phyloP scores from a whole-genome alignment of 257 asterid species.

The Plantago major region DNA sequence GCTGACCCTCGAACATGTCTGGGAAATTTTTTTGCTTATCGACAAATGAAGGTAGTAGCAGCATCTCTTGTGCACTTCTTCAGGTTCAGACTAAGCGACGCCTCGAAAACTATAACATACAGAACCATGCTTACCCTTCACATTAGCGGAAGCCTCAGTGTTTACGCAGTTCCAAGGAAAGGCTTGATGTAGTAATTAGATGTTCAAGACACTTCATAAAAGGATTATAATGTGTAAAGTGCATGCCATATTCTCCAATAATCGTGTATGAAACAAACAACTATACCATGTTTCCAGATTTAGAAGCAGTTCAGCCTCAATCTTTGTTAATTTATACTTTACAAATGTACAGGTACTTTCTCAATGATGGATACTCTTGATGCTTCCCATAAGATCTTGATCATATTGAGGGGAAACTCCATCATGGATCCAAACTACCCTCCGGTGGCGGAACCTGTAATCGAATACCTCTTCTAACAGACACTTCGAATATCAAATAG shows the following conservation, averaged over 20 bases:
- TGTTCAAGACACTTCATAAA: not conserved
- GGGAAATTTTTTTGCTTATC: slow-evolving; percentile 64
- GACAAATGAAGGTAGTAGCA: slow-evolving; percentile 65
- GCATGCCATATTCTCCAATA: no score
- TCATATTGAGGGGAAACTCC: slow-evolving; percentile 35
- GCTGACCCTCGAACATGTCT: slow-evolving; percentile 67
- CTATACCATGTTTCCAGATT: no score
- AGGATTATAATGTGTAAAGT: no score
- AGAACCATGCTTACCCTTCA: slow-evolving; percentile 73
- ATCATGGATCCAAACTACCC: slow-evolving; percentile 34
- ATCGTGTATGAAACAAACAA: no score
- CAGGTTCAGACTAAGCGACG: slow-evolving; percentile 44
- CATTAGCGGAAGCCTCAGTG: slow-evolving; percentile 48
- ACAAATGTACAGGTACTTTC: no score
- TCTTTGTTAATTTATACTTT: no score
- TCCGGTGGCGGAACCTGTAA: slow-evolving; percentile 62
- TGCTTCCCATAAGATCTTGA: no score
- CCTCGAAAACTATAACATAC: slow-evolving; percentile 39
- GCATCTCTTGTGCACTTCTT: slow-evolving; percentile 50
- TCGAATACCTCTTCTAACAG: slow-evolving; percentile 46
- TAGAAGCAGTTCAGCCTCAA: no score
- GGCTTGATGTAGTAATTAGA: not conserved
- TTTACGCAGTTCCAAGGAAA: slow-evolving; percentile 41
- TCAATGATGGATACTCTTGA: no score
- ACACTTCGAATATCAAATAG: slow-evolving; percentile 38